Evolutionary conservation across 2,329 filamentous ascomycete species (phyloP).

Genomic region (Paecilomyces sp.): DNA sequence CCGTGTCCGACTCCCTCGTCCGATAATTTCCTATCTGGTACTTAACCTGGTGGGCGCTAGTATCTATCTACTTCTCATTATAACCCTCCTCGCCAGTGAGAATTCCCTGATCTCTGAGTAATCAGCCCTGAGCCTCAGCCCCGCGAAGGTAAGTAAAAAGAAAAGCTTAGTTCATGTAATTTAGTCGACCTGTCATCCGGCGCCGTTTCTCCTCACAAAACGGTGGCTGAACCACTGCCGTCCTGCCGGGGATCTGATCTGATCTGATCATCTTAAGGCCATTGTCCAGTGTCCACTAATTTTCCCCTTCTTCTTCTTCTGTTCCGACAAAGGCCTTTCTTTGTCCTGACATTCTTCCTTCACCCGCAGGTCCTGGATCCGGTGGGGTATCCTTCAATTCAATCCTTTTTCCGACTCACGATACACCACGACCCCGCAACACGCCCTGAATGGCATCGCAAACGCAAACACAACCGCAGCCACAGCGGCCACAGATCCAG

Average conservation of each 20-base stretch:
- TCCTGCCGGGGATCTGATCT: neutral
- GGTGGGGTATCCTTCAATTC: neutral
- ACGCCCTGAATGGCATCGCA: conserved; percentile 21
- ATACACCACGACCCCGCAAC: neutral
- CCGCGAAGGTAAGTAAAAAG: neutral
- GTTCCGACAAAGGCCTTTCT: neutral
- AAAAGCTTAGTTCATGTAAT: neutral
- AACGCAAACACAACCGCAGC: conserved; percentile 15
- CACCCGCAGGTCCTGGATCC: neutral
- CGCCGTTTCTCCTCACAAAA: neutral
- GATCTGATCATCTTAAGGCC: too few relatives aligned
- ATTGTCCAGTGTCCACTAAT: too few relatives aligned
- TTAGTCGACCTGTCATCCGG: neutral
- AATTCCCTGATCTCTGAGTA: neutral
- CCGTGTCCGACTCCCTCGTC: neutral
- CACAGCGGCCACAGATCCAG: conserved; percentile 62
- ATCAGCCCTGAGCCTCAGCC: neutral
- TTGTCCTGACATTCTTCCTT: neutral
- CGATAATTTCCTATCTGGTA: neutral
- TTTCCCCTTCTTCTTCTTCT: neutral
- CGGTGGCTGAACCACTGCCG: neutral
- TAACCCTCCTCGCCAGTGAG: neutral
- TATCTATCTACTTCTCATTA: neutral
- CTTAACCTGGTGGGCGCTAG: neutral
- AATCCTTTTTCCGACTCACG: neutral